These are phyloP conservation scores for Solanum sejunctum DNA, from an alignment of 257 asterid genomes.

Conservation along the genomic window DNA sequence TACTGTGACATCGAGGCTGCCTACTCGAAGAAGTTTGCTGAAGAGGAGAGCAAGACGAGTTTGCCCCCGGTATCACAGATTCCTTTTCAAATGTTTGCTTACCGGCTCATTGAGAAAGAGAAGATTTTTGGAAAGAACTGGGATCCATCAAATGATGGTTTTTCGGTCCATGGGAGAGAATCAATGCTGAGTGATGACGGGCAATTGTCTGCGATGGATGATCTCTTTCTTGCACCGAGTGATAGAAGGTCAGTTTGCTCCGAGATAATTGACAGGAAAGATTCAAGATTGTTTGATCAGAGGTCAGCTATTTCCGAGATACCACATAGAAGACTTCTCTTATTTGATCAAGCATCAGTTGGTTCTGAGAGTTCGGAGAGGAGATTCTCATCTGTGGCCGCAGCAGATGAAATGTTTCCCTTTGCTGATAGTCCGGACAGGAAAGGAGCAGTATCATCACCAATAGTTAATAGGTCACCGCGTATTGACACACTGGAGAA, in stretches of 20 bases:
- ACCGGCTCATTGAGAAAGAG: conserved; percentile 51
- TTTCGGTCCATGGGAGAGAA: conserved; percentile 12
- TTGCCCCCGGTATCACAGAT: conserved; percentile 36
- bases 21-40: conserved; percentile 31
- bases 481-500: conserved; percentile 3
- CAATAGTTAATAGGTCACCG: not conserved
- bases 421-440: not conserved
- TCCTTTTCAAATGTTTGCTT: conserved; percentile 70
- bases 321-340: conserved; percentile 19
- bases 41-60: conserved; percentile 12
- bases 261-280: conserved; percentile 2
- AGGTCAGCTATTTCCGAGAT: conserved; percentile 22
- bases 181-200: conserved; percentile 22
- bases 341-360: conserved; percentile 7
- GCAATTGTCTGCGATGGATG: conserved; percentile 56
- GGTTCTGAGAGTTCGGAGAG: conserved; percentile 19
- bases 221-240: conserved; percentile 42
- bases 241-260: conserved; percentile 48
- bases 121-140: conserved; percentile 32
- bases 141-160: conserved; percentile 22
- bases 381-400: not conserved
- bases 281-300: conserved; percentile 2
- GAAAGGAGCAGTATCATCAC: not conserved
- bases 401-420: not conserved
- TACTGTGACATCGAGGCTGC: conserved; percentile 61